These are phyloP conservation scores for Pichia kluyveri DNA, from an alignment of 805 yeast genomes.

Conservation along the genomic window DNA sequence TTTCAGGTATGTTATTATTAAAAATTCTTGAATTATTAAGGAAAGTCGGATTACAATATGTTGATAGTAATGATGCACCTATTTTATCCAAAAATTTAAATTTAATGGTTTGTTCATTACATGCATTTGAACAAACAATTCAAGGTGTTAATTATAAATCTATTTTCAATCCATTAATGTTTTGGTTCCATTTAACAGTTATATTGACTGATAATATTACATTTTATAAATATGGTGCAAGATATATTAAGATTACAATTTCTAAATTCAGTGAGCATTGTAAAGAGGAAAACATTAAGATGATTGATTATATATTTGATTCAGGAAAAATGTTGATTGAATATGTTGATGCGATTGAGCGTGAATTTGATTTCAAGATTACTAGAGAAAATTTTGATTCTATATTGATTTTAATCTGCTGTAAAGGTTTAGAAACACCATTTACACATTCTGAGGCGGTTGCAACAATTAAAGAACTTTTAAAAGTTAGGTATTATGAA, in stretches of 20 bases:
- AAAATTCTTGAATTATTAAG: constrained; percentile 18
- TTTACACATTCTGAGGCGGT: constrained; percentile 44
- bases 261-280: constrained; percentile 25
- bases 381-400: constrained; percentile 41
- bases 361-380: constrained; percentile 29
- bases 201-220: constrained; percentile 19
- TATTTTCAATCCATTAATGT: constrained; percentile 35
- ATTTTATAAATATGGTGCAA: constrained; percentile 23
- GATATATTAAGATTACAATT: constrained; percentile 29
- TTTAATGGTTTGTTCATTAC: constrained; percentile 28
- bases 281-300: constrained; percentile 19
- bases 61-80: neutral
- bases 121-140: constrained; percentile 39
- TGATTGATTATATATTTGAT: constrained; percentile 23
- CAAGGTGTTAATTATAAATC: constrained; percentile 41
- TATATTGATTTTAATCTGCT: constrained; percentile 36
- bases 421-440: constrained; percentile 53
- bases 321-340: constrained; percentile 32
- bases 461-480: constrained; percentile 33
- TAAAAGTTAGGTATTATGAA: constrained; percentile 34
- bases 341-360: constrained; percentile 35
- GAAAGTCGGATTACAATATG: constrained; percentile 9
- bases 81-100: neutral
- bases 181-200: constrained; percentile 35
- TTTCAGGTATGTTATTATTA: constrained; percentile 41